phyloP scores from a whole-genome alignment of 163 green algal species.

The Prototheca wickerhamii region DNA sequence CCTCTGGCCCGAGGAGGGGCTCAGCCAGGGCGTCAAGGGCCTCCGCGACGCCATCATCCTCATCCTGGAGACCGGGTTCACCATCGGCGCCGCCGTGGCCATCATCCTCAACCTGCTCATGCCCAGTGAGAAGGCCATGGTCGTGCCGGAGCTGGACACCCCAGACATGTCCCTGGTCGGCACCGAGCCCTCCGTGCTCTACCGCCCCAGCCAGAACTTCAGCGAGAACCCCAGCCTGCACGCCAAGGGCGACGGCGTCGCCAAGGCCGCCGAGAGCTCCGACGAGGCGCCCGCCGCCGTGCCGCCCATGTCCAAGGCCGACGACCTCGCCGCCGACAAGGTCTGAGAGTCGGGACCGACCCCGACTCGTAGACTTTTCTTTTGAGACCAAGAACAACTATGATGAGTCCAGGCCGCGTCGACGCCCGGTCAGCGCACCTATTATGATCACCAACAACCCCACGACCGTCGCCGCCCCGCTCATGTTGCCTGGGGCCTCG shows the following conservation, averaged over 20 bases:
- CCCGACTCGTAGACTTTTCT: too few species aligned
- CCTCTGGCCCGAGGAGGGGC: constrained; percentile 37
- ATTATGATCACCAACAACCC: too few species aligned
- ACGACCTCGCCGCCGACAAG: too few species aligned
- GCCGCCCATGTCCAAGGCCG: too few species aligned
- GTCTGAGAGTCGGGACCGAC: too few species aligned
- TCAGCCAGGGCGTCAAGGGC: constrained; percentile 1
- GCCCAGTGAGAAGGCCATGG: constrained; percentile 11
- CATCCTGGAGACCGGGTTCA: constrained; percentile 10
- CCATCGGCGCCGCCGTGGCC: constrained; percentile 1
- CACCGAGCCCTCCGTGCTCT: neutral
- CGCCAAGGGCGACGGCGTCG: neutral
- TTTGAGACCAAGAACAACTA: too few species aligned
- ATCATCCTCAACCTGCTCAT: constrained; percentile 24
- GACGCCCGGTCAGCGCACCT: too few species aligned
- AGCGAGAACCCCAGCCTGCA: neutral
- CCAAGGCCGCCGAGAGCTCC: too few species aligned
- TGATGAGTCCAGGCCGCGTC: too few species aligned
- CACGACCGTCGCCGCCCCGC: too few species aligned
- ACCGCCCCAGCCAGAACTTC: neutral
- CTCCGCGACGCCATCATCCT: constrained; percentile 19
- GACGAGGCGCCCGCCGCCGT: too few species aligned
- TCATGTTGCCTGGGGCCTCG: too few species aligned
- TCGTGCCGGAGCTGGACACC: constrained; percentile 4
- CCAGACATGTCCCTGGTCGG: neutral